phyloP scores from a whole-genome alignment of 257 asterid genomes.

The Handroanthus guayacan region DNA sequence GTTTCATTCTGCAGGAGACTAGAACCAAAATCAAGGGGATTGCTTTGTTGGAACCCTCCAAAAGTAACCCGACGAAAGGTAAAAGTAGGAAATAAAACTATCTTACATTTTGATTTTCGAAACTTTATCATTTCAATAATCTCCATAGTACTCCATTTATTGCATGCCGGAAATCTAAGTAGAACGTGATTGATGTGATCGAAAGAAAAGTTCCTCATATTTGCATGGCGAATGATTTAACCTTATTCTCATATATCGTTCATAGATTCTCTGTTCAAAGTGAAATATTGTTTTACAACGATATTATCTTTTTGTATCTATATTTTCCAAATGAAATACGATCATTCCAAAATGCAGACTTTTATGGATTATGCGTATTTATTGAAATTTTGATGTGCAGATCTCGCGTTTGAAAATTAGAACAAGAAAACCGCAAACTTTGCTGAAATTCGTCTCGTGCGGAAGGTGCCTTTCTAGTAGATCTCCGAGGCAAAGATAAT shows the following conservation, averaged over 20 bases:
- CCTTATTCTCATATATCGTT: no score
- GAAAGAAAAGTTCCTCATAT: not conserved
- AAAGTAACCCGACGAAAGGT: slow-evolving; percentile 74
- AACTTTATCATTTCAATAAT: slow-evolving; percentile 22
- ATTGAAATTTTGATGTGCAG: slow-evolving; percentile 48
- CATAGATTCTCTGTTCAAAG: no score
- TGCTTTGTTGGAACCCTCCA: slow-evolving; percentile 87
- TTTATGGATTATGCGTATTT: not conserved
- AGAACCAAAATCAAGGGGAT: slow-evolving; percentile 83
- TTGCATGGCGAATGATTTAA: not conserved
- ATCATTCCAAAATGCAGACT: not conserved
- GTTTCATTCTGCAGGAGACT: slow-evolving; percentile 66
- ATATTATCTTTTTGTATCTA: not conserved
- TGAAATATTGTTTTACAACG: not conserved
- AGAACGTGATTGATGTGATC: not conserved
- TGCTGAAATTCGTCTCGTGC: slow-evolving; percentile 74
- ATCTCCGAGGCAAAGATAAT: slow-evolving; percentile 63
- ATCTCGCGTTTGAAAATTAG: slow-evolving; percentile 71
- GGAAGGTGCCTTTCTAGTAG: slow-evolving; percentile 76
- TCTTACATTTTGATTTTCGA: not conserved
- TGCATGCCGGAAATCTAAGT: not conserved
- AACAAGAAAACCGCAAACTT: slow-evolving; percentile 62
- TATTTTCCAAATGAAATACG: not conserved
- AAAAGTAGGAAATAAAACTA: slow-evolving; percentile 28
- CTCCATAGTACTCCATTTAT: not conserved